phyloP scores from a whole-genome alignment of 208 protist genomes.

The Crithidia sp. region DNA sequence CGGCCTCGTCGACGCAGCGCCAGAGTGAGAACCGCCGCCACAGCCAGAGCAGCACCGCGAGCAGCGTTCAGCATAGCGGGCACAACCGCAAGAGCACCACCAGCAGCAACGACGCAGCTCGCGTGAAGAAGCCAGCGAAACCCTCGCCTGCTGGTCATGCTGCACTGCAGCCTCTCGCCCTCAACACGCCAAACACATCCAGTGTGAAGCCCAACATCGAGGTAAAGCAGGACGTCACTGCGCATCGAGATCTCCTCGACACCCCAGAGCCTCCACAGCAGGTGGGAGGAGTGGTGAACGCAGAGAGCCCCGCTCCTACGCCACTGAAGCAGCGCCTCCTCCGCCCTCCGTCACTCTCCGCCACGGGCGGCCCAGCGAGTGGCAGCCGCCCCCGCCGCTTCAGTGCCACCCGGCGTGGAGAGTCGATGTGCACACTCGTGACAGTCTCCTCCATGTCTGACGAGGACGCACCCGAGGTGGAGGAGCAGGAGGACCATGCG shows the following conservation, averaged over 20 bases:
- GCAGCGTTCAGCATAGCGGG: neutral
- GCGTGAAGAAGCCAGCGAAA: neutral
- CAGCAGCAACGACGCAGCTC: neutral
- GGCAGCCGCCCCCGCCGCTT: conserved; percentile 21
- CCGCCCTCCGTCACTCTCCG: conserved; percentile 14
- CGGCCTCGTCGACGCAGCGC: conserved; percentile 10
- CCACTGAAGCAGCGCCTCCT: conserved; percentile 7
- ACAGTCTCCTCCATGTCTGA: conserved; percentile 50
- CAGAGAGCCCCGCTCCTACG: neutral
- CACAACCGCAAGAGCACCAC: neutral
- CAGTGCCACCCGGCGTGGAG: conserved; percentile 26
- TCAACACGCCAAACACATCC: neutral
- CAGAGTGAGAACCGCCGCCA: conserved; percentile 6
- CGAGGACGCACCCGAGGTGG: conserved; percentile 16
- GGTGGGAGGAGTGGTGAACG: neutral
- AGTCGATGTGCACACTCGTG: conserved; percentile 41
- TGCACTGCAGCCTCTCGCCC: neutral
- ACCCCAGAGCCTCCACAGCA: neutral
- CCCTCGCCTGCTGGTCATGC: neutral
- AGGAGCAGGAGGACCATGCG: neutral
- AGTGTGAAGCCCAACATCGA: neutral
- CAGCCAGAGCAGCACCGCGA: neutral
- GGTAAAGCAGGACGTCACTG: neutral
- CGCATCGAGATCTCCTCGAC: neutral
- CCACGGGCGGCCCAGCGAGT: neutral